These are phyloP conservation scores for Podospora comata DNA, from an alignment of 495 filamentous ascomycete species.

Conservation along the genomic window DNA sequence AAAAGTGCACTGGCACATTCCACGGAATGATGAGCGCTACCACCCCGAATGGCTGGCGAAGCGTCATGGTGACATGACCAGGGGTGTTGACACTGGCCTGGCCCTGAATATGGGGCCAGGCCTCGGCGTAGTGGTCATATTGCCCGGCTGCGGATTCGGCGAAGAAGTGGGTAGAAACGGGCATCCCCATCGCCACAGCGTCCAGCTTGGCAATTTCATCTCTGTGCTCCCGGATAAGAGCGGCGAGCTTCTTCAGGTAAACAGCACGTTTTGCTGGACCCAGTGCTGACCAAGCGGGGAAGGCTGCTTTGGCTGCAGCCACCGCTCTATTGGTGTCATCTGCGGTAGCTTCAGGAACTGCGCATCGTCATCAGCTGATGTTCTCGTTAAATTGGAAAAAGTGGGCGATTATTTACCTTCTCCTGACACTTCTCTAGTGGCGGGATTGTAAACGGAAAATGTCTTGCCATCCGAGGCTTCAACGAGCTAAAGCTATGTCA, in stretches of 20 bases:
- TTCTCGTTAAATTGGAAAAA: not conserved
- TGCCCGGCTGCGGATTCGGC: conserved; percentile 18
- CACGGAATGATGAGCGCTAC: conserved; percentile 90
- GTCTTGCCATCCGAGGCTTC: conserved; percentile 36
- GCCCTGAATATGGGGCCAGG: conserved; percentile 47
- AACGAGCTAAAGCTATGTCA: conserved; percentile 30
- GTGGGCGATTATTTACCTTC: not conserved
- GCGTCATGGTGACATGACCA: conserved; percentile 81
- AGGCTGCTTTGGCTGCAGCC: conserved; percentile 56
- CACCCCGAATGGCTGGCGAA: conserved; percentile 85
- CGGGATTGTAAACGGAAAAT: conserved; percentile 36
- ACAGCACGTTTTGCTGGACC: conserved; percentile 41
- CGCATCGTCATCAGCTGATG: not conserved
- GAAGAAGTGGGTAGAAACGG: conserved; percentile 40
- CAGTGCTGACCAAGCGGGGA: conserved; percentile 55
- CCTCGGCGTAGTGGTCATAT: conserved; percentile 39
- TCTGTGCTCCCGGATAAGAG: conserved; percentile 44
- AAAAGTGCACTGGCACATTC: conserved; percentile 84
- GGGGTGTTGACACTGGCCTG: conserved; percentile 80
- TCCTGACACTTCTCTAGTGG: conserved; percentile 22
- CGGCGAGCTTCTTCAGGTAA: conserved; percentile 52
- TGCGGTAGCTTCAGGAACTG: conserved; percentile 34
- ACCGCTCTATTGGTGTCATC: conserved; percentile 58
- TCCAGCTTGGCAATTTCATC: conserved; percentile 54
- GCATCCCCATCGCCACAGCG: conserved; percentile 51